Conservation (phyloP, 1,284 basidiomycete genomes). For the Volvariella surrecta region DNA sequence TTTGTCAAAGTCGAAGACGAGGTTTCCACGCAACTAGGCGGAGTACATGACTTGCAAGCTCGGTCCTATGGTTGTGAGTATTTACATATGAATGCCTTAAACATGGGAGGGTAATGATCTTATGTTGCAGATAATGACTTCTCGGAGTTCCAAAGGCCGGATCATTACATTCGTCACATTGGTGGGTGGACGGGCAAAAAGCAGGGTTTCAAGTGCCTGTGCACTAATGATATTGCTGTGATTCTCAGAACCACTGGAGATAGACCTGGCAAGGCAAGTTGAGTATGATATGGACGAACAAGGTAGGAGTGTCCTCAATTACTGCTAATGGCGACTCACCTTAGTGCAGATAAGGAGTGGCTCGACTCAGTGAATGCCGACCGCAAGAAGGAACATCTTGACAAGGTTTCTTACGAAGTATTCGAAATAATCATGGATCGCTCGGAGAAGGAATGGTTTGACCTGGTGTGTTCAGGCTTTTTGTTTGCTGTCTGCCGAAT, state of each 20-base stretch:
- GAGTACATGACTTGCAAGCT: conserved; percentile 44
- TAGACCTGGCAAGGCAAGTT: conserved; percentile 86
- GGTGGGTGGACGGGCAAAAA: conserved; percentile 36
- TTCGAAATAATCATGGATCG: conserved; percentile 98
- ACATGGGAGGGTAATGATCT: conserved; percentile 6
- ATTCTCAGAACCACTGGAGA: conserved; percentile 80
- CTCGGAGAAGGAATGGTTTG: conserved; percentile 98
- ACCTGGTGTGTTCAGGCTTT: conserved; percentile 52
- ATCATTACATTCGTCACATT: conserved; percentile 87
- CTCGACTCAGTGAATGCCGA: conserved; percentile 82
- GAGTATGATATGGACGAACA: conserved; percentile 99
- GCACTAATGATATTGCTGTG: not conserved
- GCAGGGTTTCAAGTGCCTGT: not conserved
- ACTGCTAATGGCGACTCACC: not conserved
- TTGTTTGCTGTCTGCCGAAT: not conserved
- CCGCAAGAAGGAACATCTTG: conserved; percentile 71
- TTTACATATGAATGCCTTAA: not conserved
- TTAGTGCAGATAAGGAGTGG: conserved; percentile 88
- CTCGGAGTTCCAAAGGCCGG: conserved; percentile 67
- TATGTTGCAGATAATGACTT: conserved; percentile 65
- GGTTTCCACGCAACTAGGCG: conserved; percentile 41
- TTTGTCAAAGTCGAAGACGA: conserved; percentile 56
- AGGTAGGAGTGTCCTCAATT: conserved; percentile 42
- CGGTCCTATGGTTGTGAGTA: conserved; percentile 53
- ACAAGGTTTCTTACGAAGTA: conserved; percentile 72